These are phyloP conservation scores for Zoysia japonica DNA, from an alignment of 176 grass and related monocot genomes.

Conservation along the genomic window DNA sequence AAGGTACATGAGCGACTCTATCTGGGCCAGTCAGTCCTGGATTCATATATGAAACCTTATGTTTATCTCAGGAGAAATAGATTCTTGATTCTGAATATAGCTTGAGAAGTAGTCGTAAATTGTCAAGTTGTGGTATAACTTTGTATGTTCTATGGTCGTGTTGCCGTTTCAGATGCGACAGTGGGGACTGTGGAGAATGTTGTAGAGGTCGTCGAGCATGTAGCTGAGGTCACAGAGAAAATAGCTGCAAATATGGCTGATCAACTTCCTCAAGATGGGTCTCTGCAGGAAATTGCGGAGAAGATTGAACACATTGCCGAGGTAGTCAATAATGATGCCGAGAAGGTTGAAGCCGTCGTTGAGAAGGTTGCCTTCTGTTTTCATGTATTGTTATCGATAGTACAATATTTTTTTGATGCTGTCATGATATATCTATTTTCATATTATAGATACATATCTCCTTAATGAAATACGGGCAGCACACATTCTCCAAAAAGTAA, in stretches of 20 bases:
- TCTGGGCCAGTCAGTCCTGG: background rate
- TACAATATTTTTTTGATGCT: background rate
- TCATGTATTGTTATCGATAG: background rate
- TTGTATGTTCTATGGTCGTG: background rate
- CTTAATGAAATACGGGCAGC: no score
- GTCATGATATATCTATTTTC: background rate
- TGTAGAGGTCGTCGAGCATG: constrained; percentile 55
- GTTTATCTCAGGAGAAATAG: background rate
- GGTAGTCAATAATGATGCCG: constrained; percentile 61
- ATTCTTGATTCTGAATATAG: background rate
- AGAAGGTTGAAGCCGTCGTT: constrained; percentile 61
- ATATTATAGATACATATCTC: background rate
- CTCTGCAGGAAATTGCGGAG: constrained; percentile 46
- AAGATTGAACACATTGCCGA: constrained; percentile 60
- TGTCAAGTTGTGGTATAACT: background rate
- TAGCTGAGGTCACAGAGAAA: constrained; percentile 66
- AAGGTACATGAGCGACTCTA: constrained; percentile 35
- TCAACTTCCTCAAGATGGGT: constrained; percentile 49
- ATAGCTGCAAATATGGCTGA: constrained; percentile 50
- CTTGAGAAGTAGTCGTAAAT: background rate
- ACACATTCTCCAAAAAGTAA: no score
- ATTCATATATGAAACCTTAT: background rate
- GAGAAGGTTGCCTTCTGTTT: constrained; percentile 50
- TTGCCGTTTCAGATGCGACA: constrained; percentile 50
- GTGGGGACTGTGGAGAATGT: constrained; percentile 40